Percentiles rank a stretch among this genome's conserved stretches.
These are phyloP conservation scores for Lasiodiplodia sp. DNA, from an alignment of 2,329 filamentous ascomycete species.

Conservation along the genomic window DNA sequence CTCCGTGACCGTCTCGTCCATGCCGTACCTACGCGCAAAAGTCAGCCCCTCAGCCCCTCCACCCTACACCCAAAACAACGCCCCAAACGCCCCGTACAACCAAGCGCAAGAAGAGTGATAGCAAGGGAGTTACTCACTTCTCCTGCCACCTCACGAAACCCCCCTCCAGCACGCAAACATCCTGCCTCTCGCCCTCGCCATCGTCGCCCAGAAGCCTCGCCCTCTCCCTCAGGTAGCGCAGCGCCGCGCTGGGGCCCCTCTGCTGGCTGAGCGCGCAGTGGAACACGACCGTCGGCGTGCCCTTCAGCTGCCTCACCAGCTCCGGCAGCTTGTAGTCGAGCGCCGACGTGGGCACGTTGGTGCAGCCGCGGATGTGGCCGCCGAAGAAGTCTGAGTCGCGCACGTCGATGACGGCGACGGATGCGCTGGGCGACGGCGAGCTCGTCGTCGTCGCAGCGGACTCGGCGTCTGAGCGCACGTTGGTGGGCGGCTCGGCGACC, in stretches of 20 bases:
- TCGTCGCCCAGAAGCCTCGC: conserved; percentile 55
- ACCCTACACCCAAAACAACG: not conserved
- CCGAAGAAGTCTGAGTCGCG: conserved; percentile 90
- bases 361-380: conserved; percentile 82
- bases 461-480: conserved; percentile 1
- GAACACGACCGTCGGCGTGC: conserved; percentile 87
- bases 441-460: not conserved
- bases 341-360: conserved; percentile 75
- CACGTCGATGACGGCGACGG: conserved; percentile 83
- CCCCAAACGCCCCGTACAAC: not conserved
- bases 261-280: conserved; percentile 94
- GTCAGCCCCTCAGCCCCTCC: conserved; percentile 14
- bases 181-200: conserved; percentile 59
- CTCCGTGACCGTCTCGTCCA: conserved; percentile 82
- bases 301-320: conserved; percentile 77
- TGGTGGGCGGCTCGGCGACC: not conserved
- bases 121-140: conserved; percentile 52
- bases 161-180: conserved; percentile 80
- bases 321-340: conserved; percentile 82
- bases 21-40: conserved; percentile 63
- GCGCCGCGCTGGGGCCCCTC: conserved; percentile 82
- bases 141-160: conserved; percentile 94
- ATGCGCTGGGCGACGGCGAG: conserved; percentile 35
- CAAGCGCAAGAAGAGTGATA: not conserved
- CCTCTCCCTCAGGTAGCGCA: conserved; percentile 78